phyloP scores from a whole-genome alignment of 2,329 filamentous ascomycete species.

The Aurifilum marmelostoma region DNA sequence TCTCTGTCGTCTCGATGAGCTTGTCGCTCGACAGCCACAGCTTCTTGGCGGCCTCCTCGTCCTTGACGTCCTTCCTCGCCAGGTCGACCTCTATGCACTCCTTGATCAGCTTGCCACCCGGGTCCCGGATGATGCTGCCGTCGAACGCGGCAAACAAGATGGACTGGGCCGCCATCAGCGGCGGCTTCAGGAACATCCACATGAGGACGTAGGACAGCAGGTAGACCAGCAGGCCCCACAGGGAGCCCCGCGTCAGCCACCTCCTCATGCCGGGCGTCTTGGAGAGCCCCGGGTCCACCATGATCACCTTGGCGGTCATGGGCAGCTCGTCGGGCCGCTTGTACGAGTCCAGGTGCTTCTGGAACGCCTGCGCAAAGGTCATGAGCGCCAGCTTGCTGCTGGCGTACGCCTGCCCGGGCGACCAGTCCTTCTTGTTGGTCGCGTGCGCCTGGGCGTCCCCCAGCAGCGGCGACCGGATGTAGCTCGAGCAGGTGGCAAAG shows the following conservation, averaged over 20 bases:
- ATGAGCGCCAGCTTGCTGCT: constrained; percentile 79
- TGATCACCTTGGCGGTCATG: constrained; percentile 79
- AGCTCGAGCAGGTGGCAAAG: constrained; percentile 84
- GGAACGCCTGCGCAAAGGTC: constrained; percentile 86
- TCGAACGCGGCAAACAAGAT: constrained; percentile 89
- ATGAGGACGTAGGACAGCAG: constrained; percentile 76
- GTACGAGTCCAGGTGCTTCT: constrained; percentile 87
- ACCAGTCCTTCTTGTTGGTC: constrained; percentile 54
- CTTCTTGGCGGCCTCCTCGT: constrained; percentile 79
- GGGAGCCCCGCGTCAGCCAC: constrained; percentile 82
- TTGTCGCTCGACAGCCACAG: constrained; percentile 90
- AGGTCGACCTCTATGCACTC: constrained; percentile 81
- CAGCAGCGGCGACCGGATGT: constrained; percentile 75
- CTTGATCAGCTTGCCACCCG: constrained; percentile 77
- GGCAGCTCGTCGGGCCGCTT: constrained; percentile 81
- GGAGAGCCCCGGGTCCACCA: constrained; percentile 84
- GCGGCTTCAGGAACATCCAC: constrained; percentile 87
- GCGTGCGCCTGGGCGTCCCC: constrained; percentile 50
- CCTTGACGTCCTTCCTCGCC: constrained; percentile 72
- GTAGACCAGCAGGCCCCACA: constrained; percentile 80
- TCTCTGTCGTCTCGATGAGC: constrained; percentile 81
- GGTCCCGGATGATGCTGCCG: constrained; percentile 63
- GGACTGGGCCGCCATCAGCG: constrained; percentile 81
- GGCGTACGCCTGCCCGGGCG: constrained; percentile 62
- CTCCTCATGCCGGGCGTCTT: constrained; percentile 86